Conservation (phyloP, 2,329 filamentous ascomycete species). For the Aureobasidium sp. region DNA sequence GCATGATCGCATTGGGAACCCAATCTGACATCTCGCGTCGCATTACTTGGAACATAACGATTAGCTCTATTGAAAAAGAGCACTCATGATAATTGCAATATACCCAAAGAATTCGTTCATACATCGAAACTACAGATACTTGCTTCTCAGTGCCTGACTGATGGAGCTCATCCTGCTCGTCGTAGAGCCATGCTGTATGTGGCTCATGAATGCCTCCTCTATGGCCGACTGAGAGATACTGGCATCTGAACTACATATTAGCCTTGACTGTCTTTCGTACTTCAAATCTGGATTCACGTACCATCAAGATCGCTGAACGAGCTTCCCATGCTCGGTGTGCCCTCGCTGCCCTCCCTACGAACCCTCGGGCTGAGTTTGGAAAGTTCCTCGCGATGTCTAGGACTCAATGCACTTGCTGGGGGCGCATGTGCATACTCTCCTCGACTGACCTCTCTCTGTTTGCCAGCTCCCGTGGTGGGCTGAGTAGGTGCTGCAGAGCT, state of each 20-base stretch:
- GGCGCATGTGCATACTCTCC: not conserved
- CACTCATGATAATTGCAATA: conserved; percentile 5
- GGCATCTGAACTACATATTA: conserved; percentile 49
- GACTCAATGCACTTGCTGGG: conserved; percentile 32
- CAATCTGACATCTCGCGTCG: not conserved
- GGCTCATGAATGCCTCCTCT: conserved; percentile 68
- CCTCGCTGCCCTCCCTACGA: conserved; percentile 59
- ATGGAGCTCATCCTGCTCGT: conserved; percentile 56
- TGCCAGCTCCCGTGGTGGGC: not conserved
- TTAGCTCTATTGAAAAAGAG: not conserved
- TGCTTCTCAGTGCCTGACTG: conserved; percentile 51
- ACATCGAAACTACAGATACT: conserved; percentile 9
- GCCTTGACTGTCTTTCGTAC: not conserved
- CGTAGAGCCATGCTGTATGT: conserved; percentile 52
- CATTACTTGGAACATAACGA: not conserved
- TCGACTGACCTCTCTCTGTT: not conserved
- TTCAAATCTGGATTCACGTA: conserved; percentile 19
- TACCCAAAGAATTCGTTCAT: not conserved
- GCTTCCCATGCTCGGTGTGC: conserved; percentile 72
- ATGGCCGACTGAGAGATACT: conserved; percentile 73
- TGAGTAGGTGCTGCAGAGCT: conserved; percentile 18
- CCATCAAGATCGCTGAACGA: conserved; percentile 82
- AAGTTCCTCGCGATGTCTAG: conserved; percentile 52
- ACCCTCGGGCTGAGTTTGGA: conserved; percentile 46
- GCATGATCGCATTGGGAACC: conserved; percentile 23